These are phyloP conservation scores for Dunaliella primolecta DNA, from an alignment of 139 green algal species.

Conservation along the genomic window DNA sequence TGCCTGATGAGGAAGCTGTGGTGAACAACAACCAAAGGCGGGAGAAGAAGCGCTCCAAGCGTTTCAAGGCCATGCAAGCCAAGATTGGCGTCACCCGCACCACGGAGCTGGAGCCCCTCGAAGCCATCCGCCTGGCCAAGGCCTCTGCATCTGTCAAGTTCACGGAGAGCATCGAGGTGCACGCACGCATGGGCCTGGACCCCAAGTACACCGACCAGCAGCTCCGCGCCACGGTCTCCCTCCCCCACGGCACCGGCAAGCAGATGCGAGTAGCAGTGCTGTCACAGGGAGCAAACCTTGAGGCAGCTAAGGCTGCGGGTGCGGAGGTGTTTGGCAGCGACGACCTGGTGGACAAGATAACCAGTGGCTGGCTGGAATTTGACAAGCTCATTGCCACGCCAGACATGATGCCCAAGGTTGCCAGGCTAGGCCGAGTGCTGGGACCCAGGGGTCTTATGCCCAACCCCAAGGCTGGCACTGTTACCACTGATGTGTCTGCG, in stretches of 20 bases:
- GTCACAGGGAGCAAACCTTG: conserved; percentile 79
- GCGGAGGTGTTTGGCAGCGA: conserved; percentile 90
- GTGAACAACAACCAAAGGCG: background rate
- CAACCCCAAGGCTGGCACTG: conserved; percentile 99
- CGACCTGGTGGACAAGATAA: conserved; percentile 94
- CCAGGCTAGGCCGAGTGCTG: conserved; percentile 93
- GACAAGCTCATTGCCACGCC: conserved; percentile 98
- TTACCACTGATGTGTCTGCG: conserved; percentile 90
- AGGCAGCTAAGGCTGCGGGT: conserved; percentile 80
- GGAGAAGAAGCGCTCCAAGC: conserved; percentile 44
- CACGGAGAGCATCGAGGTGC: conserved; percentile 92
- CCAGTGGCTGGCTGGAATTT: conserved; percentile 95
- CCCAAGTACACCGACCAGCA: conserved; percentile 98
- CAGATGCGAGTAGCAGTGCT: conserved; percentile 90
- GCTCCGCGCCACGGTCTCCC: conserved; percentile 91
- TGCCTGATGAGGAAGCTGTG: background rate
- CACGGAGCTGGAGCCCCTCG: conserved; percentile 54
- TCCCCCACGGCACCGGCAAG: conserved; percentile 95
- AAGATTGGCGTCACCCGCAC: conserved; percentile 38
- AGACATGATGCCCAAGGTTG: conserved; percentile 99
- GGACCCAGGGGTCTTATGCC: conserved; percentile 95
- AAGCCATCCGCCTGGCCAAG: conserved; percentile 69
- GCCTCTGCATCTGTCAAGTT: conserved; percentile 88
- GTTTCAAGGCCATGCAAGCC: conserved; percentile 48
- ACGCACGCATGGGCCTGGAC: conserved; percentile 82